Evolutionary conservation across 139 green algal genomes (phyloP).

Genomic region (Chlorella sp.): DNA sequence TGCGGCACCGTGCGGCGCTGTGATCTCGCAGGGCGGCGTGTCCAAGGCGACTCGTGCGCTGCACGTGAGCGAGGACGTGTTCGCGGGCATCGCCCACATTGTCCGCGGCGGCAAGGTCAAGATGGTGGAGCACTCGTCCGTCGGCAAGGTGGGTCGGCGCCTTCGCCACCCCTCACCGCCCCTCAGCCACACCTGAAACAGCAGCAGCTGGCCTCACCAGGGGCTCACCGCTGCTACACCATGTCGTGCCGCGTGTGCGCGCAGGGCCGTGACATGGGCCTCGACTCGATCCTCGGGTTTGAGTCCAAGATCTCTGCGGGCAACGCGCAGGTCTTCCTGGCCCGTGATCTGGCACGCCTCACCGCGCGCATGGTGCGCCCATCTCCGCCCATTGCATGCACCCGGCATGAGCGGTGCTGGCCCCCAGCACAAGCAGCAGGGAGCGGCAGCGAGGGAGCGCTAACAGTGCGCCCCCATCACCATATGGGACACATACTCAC

Average conservation of each 20-base stretch:
- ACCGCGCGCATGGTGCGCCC: constrained; percentile 1
- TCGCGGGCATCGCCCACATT: constrained; percentile 66
- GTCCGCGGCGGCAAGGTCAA: constrained; percentile 54
- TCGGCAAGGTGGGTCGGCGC: constrained; percentile 10
- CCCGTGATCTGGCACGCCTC: constrained; percentile 62
- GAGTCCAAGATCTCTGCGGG: constrained; percentile 64
- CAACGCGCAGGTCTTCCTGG: constrained; percentile 68
- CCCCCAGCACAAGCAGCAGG: too few relatives aligned
- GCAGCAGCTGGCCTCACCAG: too few relatives aligned
- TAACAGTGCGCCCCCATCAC: too few relatives aligned
- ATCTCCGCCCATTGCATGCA: too few relatives aligned
- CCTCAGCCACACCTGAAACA: too few relatives aligned
- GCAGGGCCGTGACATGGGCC: constrained; percentile 81
- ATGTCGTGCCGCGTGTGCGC: neutral
- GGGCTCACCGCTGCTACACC: neutral
- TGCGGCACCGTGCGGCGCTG: neutral
- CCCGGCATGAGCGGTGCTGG: too few relatives aligned
- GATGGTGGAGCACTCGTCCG: constrained; percentile 7
- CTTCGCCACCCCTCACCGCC: too few relatives aligned
- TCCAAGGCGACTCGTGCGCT: constrained; percentile 33
- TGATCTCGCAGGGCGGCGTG: constrained; percentile 10
- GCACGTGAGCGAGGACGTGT: constrained; percentile 61
- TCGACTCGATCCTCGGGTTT: constrained; percentile 79
- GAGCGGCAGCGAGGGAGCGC: too few relatives aligned
- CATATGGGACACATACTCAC: too few relatives aligned